Evolutionary conservation across 2,329 filamentous ascomycete species (phyloP), one percentile per base, ranked within the genome.

Genomic region (Penicillium sp.): DNA sequence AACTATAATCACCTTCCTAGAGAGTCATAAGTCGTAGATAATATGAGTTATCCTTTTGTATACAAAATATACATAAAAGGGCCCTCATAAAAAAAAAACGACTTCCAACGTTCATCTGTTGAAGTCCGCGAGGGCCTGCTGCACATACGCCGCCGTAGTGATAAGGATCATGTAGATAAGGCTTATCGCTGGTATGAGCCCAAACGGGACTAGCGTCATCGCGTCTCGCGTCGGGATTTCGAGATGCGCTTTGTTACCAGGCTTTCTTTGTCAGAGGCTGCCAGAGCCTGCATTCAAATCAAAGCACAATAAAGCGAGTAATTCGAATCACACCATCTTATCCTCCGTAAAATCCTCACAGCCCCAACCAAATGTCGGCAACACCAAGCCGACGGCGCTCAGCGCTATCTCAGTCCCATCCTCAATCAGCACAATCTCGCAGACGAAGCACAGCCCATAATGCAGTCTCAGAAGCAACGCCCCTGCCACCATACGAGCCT

Each of bases 401-500:
- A 30, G 40, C 36, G 11, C 11, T 46, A 29, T 55, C 61, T 23
- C 48, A 61, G 53, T 55, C 57, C 13, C 55, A 55, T 30, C 53
- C 58, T 13, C 54, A 46, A 39, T 48, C 58, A 35, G 57, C 54
- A 23, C 45, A 48, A 50, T 54, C 55, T 26, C 57, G 42, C 47
- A 35, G 40, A 23, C 48, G 16, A 43, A 38, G 39, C 41, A 44
- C 47, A 56, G 49, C 30, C 18, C 47, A 27, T 2, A 16, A 16
- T 14, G 39, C 55, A 39, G 13, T 26, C 38, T n/a, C 46, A 36
- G 30, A 52, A n/a, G 30, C 13, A 7, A 55, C 51, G 3, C 64
- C 67, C 2, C 63, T 83, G 35, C 78, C 81, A 10, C 61, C 73
- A 7, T 86, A 87, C 66, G 73, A 84, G 66, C 73, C 77, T 14